Evolutionary conservation across 2,329 filamentous ascomycete species (phyloP).

Genomic region (Botryotinia calthae): DNA sequence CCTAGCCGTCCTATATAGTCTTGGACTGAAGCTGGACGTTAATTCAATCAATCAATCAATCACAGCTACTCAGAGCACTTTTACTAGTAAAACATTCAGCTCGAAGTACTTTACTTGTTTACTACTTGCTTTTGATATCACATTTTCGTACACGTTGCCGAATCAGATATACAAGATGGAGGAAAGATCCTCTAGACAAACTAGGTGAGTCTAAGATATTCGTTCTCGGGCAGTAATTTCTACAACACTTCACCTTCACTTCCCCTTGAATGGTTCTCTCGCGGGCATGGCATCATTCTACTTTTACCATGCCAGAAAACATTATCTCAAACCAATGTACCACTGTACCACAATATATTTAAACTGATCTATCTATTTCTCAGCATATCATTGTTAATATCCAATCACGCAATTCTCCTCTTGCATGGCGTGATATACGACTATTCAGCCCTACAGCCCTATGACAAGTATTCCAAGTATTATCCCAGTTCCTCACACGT

Average conservation of each 20-base stretch:
- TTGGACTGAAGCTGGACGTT: too few species aligned
- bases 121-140: not conserved
- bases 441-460: not conserved
- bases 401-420: not conserved
- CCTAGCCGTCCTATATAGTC: too few species aligned
- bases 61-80: too few species aligned
- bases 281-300: too few species aligned
- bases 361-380: not conserved
- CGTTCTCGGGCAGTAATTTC: not conserved
- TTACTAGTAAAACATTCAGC: not conserved
- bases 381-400: not conserved
- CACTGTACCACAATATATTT: not conserved
- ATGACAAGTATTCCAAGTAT: not conserved
- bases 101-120: not conserved
- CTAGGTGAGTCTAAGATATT: not conserved
- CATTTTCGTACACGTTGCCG: not conserved
- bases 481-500: not conserved
- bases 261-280: too few species aligned
- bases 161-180: not conserved
- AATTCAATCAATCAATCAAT: too few species aligned
- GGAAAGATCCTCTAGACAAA: not conserved
- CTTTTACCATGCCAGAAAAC: too few species aligned
- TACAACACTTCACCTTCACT: not conserved
- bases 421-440: not conserved
- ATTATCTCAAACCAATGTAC: not conserved